Percentiles rank a stretch among this genome's conserved stretches.
Evolutionary conservation across 805 yeast species (phyloP).

Genomic region (Cyberlindnera xylosilytica): DNA sequence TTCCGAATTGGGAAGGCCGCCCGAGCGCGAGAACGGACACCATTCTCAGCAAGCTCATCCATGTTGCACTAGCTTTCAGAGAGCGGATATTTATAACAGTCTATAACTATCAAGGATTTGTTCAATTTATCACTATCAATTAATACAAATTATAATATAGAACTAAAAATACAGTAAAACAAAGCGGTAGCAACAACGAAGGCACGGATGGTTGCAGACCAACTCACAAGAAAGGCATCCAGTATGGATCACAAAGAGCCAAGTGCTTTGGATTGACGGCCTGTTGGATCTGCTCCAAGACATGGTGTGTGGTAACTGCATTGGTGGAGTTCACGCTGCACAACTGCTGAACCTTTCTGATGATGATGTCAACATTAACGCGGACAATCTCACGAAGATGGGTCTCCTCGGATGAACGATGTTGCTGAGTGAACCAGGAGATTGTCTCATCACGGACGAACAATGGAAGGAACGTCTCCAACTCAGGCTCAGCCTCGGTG

Average conservation of each 20-base stretch:
- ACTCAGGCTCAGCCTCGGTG: slow-evolving; percentile 86
- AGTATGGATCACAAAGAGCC: slow-evolving; percentile 86
- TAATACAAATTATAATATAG: not conserved
- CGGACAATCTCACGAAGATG: slow-evolving; percentile 84
- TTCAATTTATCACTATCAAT: too few species aligned
- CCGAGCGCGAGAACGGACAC: too few species aligned
- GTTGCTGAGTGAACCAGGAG: slow-evolving; percentile 90
- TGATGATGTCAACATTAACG: slow-evolving; percentile 80
- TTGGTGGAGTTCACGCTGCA: slow-evolving; percentile 57
- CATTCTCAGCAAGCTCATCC: too few species aligned
- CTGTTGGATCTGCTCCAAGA: slow-evolving; percentile 84
- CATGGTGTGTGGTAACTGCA: slow-evolving; percentile 78
- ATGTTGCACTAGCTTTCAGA: too few species aligned
- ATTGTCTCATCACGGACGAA: slow-evolving; percentile 95
- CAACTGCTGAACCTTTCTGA: slow-evolving; percentile 73
- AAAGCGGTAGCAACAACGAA: too few species aligned
- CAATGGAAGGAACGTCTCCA: slow-evolving; percentile 87
- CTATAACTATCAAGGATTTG: too few species aligned
- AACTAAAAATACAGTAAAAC: not conserved
- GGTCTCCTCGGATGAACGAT: slow-evolving; percentile 76
- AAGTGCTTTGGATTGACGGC: slow-evolving; percentile 94
- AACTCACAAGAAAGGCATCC: slow-evolving; percentile 85
- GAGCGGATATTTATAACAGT: too few species aligned
- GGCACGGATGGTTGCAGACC: too few species aligned
- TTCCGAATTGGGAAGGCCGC: too few species aligned